phyloP scores from a whole-genome alignment of 805 yeast species.

The Cyberlindnera veronae region DNA sequence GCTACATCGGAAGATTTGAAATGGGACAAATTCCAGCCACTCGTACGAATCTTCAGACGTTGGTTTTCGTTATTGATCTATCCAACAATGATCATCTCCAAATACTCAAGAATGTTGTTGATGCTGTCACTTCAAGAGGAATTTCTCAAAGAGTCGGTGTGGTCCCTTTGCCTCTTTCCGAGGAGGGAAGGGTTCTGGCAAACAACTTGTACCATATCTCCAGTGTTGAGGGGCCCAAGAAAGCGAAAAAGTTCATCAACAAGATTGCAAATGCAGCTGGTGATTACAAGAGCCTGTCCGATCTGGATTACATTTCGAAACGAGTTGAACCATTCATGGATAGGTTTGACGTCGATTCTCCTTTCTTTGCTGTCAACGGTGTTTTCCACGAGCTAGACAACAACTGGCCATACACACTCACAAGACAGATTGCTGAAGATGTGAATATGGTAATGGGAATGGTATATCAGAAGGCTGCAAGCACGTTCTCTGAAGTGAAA shows the following conservation, averaged over 20 bases:
- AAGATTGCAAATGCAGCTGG: slow-evolving; percentile 7
- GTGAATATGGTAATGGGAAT: slow-evolving; percentile 26
- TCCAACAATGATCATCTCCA: slow-evolving; percentile 48
- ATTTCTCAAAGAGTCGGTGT: slow-evolving; percentile 82
- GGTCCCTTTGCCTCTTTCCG: slow-evolving; percentile 50
- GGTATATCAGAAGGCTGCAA: slow-evolving; percentile 27
- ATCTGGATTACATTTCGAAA: slow-evolving; percentile 21
- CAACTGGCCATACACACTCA: slow-evolving; percentile 53
- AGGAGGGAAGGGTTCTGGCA: slow-evolving; percentile 18
- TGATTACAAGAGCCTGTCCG: slow-evolving; percentile 11
- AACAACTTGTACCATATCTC: slow-evolving; percentile 19
- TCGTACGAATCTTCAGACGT: slow-evolving; percentile 70
- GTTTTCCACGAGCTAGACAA: slow-evolving; percentile 50
- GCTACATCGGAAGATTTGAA: slow-evolving; percentile 43
- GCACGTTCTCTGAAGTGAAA: slow-evolving; percentile 28
- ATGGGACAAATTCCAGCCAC: slow-evolving; percentile 67
- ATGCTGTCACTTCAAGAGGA: slow-evolving; percentile 48
- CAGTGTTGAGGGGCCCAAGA: slow-evolving; percentile 14
- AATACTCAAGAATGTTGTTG: slow-evolving; percentile 47
- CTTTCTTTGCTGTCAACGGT: slow-evolving; percentile 71
- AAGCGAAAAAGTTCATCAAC: slow-evolving; percentile 20
- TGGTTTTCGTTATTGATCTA: slow-evolving; percentile 66
- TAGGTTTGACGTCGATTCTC: slow-evolving; percentile 40
- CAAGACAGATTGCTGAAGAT: slow-evolving; percentile 55
- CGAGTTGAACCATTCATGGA: slow-evolving; percentile 26